Evolutionary conservation across 1,284 basidiomycete species (phyloP).

Genomic region (Laetiporus sulphureus): DNA sequence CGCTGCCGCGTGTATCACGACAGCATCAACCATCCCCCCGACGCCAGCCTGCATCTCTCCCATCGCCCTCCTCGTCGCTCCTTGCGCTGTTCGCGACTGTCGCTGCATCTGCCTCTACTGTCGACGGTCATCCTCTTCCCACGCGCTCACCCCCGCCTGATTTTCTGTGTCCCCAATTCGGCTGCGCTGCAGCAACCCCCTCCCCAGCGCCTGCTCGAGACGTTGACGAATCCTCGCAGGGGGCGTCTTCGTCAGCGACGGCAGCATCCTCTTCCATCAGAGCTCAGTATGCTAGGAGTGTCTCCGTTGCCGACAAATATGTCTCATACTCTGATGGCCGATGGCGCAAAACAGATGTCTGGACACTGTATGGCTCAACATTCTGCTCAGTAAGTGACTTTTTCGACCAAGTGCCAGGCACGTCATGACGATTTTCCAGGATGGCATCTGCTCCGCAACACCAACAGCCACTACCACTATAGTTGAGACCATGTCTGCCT

Average conservation of each 20-base stretch:
- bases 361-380: conserved; percentile 58
- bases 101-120: conserved; percentile 37
- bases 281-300: not conserved
- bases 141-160: conserved; percentile 36
- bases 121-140: conserved; percentile 38
- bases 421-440: conserved; percentile 8
- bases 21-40: conserved; percentile 3
- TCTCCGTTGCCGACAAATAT: conserved; percentile 48
- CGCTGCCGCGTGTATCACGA: conserved; percentile 1
- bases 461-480: conserved; percentile 4
- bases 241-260: not conserved
- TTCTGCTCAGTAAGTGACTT: conserved; percentile 34
- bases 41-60: conserved; percentile 5
- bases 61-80: conserved; percentile 34
- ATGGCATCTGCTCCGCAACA: conserved; percentile 6
- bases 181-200: conserved; percentile 8
- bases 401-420: conserved; percentile 8
- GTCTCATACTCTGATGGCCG: conserved; percentile 46
- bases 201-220: conserved; percentile 2
- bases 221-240: not conserved
- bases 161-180: conserved; percentile 55
- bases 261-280: not conserved
- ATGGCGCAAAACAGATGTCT: conserved; percentile 53
- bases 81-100: conserved; percentile 51
- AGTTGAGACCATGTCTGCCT: conserved; percentile 11